phyloP scores from a whole-genome alignment of 2,329 filamentous ascomycete genomes.

The Stachybotrys chlorohalonatus region DNA sequence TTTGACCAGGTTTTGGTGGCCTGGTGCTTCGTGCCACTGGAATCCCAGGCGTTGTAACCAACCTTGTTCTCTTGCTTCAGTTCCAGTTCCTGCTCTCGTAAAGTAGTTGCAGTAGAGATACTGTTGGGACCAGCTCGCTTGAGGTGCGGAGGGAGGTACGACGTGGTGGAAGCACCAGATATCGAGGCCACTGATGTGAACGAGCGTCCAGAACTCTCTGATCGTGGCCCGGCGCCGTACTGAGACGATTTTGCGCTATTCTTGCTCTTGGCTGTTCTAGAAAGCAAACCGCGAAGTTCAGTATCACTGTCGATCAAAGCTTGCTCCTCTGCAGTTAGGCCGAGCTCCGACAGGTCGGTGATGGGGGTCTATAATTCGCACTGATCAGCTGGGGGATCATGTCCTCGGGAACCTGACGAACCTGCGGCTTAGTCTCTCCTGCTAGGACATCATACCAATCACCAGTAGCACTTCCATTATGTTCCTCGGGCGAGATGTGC shows the following conservation, averaged over 20 bases:
- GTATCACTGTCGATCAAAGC: too few relatives aligned
- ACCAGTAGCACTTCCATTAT: background rate
- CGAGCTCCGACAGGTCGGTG: background rate
- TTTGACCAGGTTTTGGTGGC: conserved; percentile 13
- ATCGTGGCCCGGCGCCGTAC: background rate
- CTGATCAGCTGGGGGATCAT: too few relatives aligned
- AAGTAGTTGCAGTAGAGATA: conserved; percentile 21
- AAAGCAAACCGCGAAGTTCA: too few relatives aligned
- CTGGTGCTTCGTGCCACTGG: conserved; percentile 11
- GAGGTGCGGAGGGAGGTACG: conserved; percentile 4
- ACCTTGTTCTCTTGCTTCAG: conserved; percentile 1
- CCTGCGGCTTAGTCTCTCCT: background rate
- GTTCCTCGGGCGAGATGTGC: conserved; percentile 22
- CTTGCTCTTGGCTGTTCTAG: too few relatives aligned
- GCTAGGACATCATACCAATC: background rate
- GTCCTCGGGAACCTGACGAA: background rate
- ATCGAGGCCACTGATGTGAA: background rate
- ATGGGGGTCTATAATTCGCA: background rate
- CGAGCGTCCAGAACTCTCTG: background rate
- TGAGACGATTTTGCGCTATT: background rate
- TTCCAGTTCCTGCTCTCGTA: conserved; percentile 8
- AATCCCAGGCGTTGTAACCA: conserved; percentile 22
- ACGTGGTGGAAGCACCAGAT: background rate
- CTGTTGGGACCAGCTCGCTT: conserved; percentile 4
- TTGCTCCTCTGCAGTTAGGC: background rate